Evolutionary conservation across 148 eudicot genomes (phyloP), one percentile per base, ranked within the genome.

Genomic region (Nyssa sinensis): DNA sequence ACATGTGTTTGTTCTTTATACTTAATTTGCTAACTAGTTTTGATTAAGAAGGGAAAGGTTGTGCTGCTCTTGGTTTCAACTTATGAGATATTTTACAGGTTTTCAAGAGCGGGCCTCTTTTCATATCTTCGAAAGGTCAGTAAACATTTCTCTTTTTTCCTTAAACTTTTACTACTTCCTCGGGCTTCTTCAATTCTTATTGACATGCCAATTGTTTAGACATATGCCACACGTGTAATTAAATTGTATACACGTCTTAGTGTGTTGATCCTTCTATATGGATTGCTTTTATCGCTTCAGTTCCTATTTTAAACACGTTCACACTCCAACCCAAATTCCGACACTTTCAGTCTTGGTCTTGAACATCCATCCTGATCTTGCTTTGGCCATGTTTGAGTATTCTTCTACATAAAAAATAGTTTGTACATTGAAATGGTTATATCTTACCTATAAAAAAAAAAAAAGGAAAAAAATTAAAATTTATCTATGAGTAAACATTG

Each of bases 41-140:
- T 23, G 27, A 12, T 51, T 70, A 13, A 14, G 19, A 55, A 13
- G 4, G 30, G 51, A 51, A 35, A 34, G 9, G 29, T 31, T 23
- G 2, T 8, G 72, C 13, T 35, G 64, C 62, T 71, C 58, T 58
- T 29, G 12, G 37, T 80, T 65, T 66, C 67, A 66, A 31, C 67
- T n/a, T 27, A 37, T 73, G 64, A 58, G 53, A 30, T 55, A 21
- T 72, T 64, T 72, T 69, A 66, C 94, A 96, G 99, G 94, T 96
- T 58, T 91, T 91, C 78, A 96, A 93, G 84, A 96, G 98, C 58
- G 99, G 99, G 71, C 95, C 97, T 3, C 93, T 96, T 47, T 89
- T 96, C 81, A 96, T 93, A 81, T 93, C 99, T 33, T 96, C 99
- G 28, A 96, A 93, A 96, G 99, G 99, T 96, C 25, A 63, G 93